phyloP scores from a whole-genome alignment of 129 eudicot species.

The Pittosporum tobira region DNA sequence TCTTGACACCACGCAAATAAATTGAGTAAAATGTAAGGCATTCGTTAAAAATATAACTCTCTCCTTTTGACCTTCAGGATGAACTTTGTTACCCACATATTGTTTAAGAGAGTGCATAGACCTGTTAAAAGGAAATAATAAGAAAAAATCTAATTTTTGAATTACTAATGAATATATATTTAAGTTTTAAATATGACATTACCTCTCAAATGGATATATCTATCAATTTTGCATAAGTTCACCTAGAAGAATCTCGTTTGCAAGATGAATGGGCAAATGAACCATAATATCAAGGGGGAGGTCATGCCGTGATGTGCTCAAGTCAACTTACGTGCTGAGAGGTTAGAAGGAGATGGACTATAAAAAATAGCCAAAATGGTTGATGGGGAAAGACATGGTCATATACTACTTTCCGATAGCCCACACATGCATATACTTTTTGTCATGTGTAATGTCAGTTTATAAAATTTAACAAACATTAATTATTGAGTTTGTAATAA shows the following conservation, averaged over 20 bases:
- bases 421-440: too few relatives aligned
- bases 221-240: neutral
- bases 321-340: too few relatives aligned
- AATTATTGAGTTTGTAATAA: too few relatives aligned
- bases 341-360: too few relatives aligned
- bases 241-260: neutral
- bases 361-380: too few relatives aligned
- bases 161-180: neutral
- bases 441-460: too few relatives aligned
- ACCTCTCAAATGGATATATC: neutral
- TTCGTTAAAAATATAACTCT: neutral
- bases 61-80: neutral
- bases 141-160: neutral
- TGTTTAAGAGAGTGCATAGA: neutral
- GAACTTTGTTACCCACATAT: neutral
- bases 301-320: too few relatives aligned
- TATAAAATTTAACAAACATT: too few relatives aligned
- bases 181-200: too few relatives aligned
- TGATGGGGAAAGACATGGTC: too few relatives aligned
- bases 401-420: too few relatives aligned
- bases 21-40: neutral
- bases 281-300: neutral
- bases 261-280: neutral
- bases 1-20: neutral
- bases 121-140: neutral